phyloP scores from a whole-genome alignment of 108 stramenopile genomes.

The Pseudonitzschia delicatissima region DNA sequence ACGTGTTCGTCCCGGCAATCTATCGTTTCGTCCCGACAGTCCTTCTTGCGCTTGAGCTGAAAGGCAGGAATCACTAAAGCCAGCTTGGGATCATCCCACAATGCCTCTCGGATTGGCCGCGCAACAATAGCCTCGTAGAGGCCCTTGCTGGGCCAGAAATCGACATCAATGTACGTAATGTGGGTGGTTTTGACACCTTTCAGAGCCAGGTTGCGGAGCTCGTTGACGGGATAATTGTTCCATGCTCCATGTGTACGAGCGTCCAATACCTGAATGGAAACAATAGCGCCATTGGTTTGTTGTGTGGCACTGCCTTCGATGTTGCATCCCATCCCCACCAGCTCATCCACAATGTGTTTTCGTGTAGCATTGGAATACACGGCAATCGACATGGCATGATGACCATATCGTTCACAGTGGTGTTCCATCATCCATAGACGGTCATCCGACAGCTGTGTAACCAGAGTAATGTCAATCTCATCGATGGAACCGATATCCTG shows the following conservation, averaged over 20 bases:
- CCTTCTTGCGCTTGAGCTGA: constrained; percentile 47
- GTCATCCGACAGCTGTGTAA: constrained; percentile 70
- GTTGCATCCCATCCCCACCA: constrained; percentile 5
- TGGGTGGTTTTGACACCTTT: constrained; percentile 58
- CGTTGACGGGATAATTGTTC: constrained; percentile 86
- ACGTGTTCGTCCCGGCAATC: constrained; percentile 66
- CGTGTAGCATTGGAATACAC: constrained; percentile 52
- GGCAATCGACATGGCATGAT: constrained; percentile 63
- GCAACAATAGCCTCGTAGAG: constrained; percentile 48
- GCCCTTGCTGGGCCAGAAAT: constrained; percentile 78
- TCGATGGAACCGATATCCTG: background rate
- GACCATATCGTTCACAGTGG: constrained; percentile 65
- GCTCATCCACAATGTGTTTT: background rate
- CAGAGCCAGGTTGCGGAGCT: constrained; percentile 82
- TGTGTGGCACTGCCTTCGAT: background rate
- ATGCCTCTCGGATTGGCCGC: constrained; percentile 24
- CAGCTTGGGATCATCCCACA: constrained; percentile 46
- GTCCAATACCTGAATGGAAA: constrained; percentile 20
- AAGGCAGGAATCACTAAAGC: constrained; percentile 81
- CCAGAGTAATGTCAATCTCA: constrained; percentile 53
- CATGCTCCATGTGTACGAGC: background rate
- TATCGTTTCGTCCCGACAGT: constrained; percentile 59
- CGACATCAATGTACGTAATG: constrained; percentile 85
- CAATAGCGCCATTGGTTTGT: background rate
- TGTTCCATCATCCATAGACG: constrained; percentile 78